Percentiles rank a stretch among this genome's conserved stretches.
These are phyloP conservation scores for Mrakiaceae sp. DNA, from an alignment of 1,284 basidiomycete genomes.

Conservation along the genomic window DNA sequence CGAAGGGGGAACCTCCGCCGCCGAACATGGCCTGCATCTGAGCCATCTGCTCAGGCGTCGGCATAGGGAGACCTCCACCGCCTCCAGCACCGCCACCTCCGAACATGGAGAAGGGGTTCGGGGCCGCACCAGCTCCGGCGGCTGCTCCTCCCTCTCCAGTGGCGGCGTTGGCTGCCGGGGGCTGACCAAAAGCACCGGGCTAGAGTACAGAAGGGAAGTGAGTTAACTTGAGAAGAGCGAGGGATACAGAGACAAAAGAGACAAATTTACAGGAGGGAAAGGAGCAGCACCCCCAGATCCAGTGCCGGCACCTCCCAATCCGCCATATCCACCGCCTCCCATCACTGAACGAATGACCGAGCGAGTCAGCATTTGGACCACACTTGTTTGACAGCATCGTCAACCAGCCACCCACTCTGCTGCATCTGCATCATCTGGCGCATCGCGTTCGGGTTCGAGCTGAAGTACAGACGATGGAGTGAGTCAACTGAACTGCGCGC, in stretches of 20 bases:
- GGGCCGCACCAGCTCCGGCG: constrained; percentile 20
- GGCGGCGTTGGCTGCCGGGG: constrained; percentile 19
- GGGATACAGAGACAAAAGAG: constrained; percentile 12
- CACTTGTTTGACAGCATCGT: too few relatives aligned
- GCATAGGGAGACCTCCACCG: constrained; percentile 23
- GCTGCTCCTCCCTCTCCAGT: constrained; percentile 12
- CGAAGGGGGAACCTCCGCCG: constrained; percentile 20
- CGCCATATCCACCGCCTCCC: constrained; percentile 25
- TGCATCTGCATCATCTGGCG: constrained; percentile 73
- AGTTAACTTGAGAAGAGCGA: not conserved
- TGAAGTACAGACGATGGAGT: constrained; percentile 24
- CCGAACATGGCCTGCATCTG: constrained; percentile 23
- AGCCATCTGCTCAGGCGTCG: constrained; percentile 18
- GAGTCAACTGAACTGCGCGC: constrained; percentile 17
- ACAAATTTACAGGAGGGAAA: constrained; percentile 6
- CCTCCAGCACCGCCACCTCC: constrained; percentile 21
- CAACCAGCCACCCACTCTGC: constrained; percentile 14
- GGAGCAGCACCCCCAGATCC: constrained; percentile 17
- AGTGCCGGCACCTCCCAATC: constrained; percentile 27
- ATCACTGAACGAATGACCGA: constrained; percentile 22
- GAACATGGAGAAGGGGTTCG: constrained; percentile 33
- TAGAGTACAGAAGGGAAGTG: not conserved
- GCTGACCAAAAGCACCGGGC: constrained; percentile 19
- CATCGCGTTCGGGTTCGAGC: constrained; percentile 64
- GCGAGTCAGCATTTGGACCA: too few relatives aligned